Evolutionary conservation across 2,329 filamentous ascomycete species (phyloP).

Genomic region (Colletotrichum sojae): DNA sequence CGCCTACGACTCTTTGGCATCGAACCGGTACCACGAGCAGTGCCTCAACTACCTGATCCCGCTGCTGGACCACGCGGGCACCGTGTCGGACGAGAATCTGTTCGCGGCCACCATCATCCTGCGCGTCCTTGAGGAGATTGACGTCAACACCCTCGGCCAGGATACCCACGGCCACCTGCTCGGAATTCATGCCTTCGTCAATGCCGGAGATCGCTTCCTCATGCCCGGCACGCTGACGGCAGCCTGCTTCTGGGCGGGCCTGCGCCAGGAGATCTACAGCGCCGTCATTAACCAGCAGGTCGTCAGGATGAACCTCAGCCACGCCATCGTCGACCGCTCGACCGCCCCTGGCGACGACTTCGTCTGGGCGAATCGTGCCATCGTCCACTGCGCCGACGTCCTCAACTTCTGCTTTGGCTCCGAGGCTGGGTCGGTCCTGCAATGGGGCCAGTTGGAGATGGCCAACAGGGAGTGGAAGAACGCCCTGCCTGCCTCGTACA

Average conservation of each 20-base stretch:
- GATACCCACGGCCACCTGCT: conserved; percentile 63
- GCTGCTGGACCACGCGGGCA: conserved; percentile 57
- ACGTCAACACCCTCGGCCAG: conserved; percentile 54
- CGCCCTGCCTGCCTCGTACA: conserved; percentile 39
- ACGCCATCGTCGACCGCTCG: conserved; percentile 64
- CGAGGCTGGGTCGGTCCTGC: conserved; percentile 40
- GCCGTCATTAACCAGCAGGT: conserved; percentile 64
- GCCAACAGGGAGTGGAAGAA: conserved; percentile 43
- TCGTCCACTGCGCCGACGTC: conserved; percentile 74
- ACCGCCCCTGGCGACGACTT: conserved; percentile 64
- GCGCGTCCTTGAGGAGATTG: conserved; percentile 70
- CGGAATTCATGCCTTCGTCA: conserved; percentile 63
- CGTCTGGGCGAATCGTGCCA: conserved; percentile 73
- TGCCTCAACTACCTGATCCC: conserved; percentile 66
- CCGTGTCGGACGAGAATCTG: conserved; percentile 64
- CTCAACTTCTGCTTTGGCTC: conserved; percentile 74
- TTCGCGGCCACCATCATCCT: conserved; percentile 71
- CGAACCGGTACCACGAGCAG: conserved; percentile 67
- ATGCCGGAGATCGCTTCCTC: conserved; percentile 52
- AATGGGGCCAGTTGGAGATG: conserved; percentile 40
- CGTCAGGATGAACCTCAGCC: conserved; percentile 64
- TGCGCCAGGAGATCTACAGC: conserved; percentile 73
- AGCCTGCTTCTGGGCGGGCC: conserved; percentile 70
- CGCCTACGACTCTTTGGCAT: conserved; percentile 62
- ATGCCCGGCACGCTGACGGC: conserved; percentile 58